Evolutionary conservation across 306 rosid species (phyloP).

Genomic region (Senna tora): DNA sequence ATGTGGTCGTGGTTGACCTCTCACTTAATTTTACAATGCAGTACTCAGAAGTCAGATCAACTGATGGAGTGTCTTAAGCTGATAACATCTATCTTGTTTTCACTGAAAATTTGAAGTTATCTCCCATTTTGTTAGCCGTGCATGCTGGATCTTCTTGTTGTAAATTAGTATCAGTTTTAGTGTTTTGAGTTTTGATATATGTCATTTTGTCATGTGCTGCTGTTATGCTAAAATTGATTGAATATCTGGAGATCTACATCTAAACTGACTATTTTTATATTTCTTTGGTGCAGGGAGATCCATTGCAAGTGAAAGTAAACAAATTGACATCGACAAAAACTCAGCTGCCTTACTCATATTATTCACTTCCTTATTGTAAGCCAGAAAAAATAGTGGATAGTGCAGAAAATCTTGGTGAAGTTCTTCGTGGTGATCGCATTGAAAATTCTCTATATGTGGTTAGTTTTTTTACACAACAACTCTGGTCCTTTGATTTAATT

Average conservation of each 20-base stretch:
- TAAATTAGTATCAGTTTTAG: neutral
- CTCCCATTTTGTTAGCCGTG: neutral
- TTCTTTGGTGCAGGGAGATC: slow-evolving; percentile 75
- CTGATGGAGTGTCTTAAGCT: neutral
- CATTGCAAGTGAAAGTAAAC: slow-evolving; percentile 93
- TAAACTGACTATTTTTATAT: slow-evolving; percentile 15
- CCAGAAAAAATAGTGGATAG: slow-evolving; percentile 81
- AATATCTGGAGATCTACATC: slow-evolving; percentile 21
- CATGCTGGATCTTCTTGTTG: neutral
- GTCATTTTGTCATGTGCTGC: neutral
- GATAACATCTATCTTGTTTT: neutral
- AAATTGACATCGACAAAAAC: slow-evolving; percentile 90
- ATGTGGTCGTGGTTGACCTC: neutral
- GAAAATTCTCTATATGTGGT: slow-evolving; percentile 90
- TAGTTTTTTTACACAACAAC: slow-evolving; percentile 39
- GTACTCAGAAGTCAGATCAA: neutral
- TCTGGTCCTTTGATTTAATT: slow-evolving; percentile 9
- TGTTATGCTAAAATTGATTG: neutral
- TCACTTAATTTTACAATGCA: neutral
- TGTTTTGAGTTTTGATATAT: neutral
- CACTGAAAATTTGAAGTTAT: neutral
- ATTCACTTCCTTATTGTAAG: slow-evolving; percentile 77
- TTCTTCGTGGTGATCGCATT: slow-evolving; percentile 97
- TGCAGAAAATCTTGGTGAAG: slow-evolving; percentile 97
- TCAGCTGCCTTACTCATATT: slow-evolving; percentile 90